Base-by-base conservation (phyloP, 306 rosid species). In the Alnus glutinosa region DNA sequence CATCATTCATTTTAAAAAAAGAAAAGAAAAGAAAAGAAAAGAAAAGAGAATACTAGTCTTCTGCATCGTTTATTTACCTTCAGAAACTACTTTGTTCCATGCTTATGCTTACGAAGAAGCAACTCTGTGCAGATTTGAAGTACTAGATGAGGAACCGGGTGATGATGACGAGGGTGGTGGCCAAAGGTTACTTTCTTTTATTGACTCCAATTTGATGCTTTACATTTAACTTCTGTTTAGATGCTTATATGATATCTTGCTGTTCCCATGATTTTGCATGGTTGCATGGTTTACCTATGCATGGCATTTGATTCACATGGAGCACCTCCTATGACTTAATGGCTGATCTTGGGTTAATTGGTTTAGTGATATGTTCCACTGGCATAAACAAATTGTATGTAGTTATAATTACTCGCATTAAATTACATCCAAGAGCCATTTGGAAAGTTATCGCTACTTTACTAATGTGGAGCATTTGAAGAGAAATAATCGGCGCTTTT, bases 111-210 rank as follows among this genome's bases (percentile, higher is more conserved):
- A 44, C 64, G 52, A 67, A 64, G 74, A 42, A 52, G 49, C 4
- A 66, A 7, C 66, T 68, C 51, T 23, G 68, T 85, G 79, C 89
- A 95, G 99, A 83, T 90, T 95, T 81, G 98, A 95, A 80, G 98
- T 95, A 67, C 88, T 95, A 55, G 99, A 95, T 62, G 99, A 95
- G 87, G 99, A 95, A 74, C 98, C 98, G 0, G 98, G 97, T 50
- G 99, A 95, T 84, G 98, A 95, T 75, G 98, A 95, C 75, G 99
- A 95, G 67, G 74, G 92, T 51, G 86, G 88, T 50, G 97, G 89
- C 78, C 99, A 87, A 83, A 88, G 96, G 99, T 95, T 82, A 80
- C 39, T 44, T 8, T 42, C 42, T 9, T 67, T 67, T 67, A 39
- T 42, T 42, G 72, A 42, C 70, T 57, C 28, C 5, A 14, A 57